Conservation (phyloP, 306 rosid species). For the Dryas octopetala region DNA sequence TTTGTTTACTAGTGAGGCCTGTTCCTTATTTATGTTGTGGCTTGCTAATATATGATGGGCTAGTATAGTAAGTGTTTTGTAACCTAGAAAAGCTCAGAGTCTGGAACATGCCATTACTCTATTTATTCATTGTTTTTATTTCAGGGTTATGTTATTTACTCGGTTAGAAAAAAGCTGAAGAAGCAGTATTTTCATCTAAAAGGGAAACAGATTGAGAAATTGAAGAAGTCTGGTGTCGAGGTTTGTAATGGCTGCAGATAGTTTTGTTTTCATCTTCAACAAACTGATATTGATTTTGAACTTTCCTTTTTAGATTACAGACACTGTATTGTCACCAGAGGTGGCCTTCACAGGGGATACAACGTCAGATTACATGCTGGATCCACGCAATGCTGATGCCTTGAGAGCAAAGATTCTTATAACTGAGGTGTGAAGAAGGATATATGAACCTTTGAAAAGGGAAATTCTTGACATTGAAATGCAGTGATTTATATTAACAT, state of each 20-base stretch:
- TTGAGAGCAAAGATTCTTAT: constrained; percentile 96
- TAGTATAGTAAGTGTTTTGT: not conserved
- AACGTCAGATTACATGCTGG: constrained; percentile 82
- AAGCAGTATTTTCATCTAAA: constrained; percentile 82
- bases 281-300: constrained; percentile 22
- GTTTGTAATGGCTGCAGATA: constrained; percentile 44
- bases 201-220: constrained; percentile 92
- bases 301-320: constrained; percentile 71
- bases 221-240: constrained; percentile 90
- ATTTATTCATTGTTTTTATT: constrained; percentile 14
- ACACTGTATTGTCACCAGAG: constrained; percentile 79
- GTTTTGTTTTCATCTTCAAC: constrained; percentile 20
- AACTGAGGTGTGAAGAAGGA: constrained; percentile 64
- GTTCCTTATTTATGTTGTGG: not conserved
- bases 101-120: constrained; percentile 6
- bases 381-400: constrained; percentile 92
- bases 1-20: not conserved
- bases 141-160: constrained; percentile 92
- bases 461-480: not conserved
- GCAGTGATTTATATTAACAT: not conserved
- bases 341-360: constrained; percentile 98
- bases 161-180: constrained; percentile 89
- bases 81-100: not conserved
- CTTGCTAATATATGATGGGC: not conserved
- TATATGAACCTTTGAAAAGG: not conserved